Conservation (phyloP, 768 basidiomycete genomes). For the Mycena chlorophos region DNA sequence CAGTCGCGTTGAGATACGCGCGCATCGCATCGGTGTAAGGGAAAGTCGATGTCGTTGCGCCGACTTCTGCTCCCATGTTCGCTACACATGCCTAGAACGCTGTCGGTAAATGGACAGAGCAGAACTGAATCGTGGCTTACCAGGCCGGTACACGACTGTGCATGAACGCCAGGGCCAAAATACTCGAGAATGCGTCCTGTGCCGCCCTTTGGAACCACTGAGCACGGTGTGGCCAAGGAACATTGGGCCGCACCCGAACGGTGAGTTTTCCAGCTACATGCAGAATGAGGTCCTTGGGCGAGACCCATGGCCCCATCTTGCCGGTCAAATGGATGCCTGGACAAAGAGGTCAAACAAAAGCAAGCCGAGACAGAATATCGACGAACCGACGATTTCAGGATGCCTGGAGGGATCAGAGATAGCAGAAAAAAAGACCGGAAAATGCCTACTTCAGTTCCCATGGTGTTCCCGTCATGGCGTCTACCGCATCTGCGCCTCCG, state of each 20-base stretch:
- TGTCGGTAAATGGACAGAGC: neutral
- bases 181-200: slow-evolving; percentile 97
- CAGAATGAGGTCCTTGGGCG: slow-evolving; percentile 94
- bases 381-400: slow-evolving; percentile 19
- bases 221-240: neutral
- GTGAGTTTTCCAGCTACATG: slow-evolving; percentile 93
- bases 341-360: neutral
- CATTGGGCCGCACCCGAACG: slow-evolving; percentile 66
- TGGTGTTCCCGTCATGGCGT: slow-evolving; percentile 96
- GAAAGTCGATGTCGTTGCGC: slow-evolving; percentile 98
- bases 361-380: neutral
- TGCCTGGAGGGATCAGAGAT: slow-evolving; percentile 2
- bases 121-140: slow-evolving; percentile 3
- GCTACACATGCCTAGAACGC: slow-evolving; percentile 69
- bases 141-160: slow-evolving; percentile 89
- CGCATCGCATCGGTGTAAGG: slow-evolving; percentile 92
- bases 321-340: slow-evolving; percentile 88
- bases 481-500: slow-evolving; percentile 98
- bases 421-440: neutral
- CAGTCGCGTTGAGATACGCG: slow-evolving; percentile 86
- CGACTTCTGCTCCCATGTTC: slow-evolving; percentile 99
- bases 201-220: slow-evolving; percentile 63
- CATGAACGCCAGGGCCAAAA: slow-evolving; percentile 87
- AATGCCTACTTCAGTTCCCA: slow-evolving; percentile 79
- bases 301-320: slow-evolving; percentile 85